Evolutionary conservation across 2,329 filamentous ascomycete genomes (phyloP), one percentile per base, ranked within the genome.

Genomic region (Myotisia sp.): DNA sequence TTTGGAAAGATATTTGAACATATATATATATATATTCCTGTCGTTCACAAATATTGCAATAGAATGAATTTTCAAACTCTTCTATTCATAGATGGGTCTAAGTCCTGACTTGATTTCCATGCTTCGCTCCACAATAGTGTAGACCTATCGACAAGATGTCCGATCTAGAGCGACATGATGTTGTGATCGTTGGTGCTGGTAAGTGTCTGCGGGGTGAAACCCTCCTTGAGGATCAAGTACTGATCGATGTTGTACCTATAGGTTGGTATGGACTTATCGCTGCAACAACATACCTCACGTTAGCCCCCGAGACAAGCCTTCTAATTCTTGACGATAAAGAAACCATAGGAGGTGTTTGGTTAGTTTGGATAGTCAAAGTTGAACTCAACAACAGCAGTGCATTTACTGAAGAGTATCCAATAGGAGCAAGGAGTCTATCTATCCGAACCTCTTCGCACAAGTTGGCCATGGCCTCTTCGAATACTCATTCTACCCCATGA

Each of bases 381-480:
- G n/a, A n/a, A n/a, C n/a, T n/a, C n/a, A n/a, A n/a, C n/a, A n/a
- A n/a, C n/a, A n/a, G n/a, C n/a, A n/a, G n/a, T n/a, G n/a, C n/a
- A n/a, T n/a, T n/a, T n/a, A n/a, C n/a, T n/a, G n/a, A n/a, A n/a
- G n/a, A n/a, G n/a, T n/a, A n/a, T n/a, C n/a, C n/a, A n/a, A n/a
- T n/a, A n/a, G n/a, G 24, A 26, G 39, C 24, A 33, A 43, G 29
- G 37, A 44, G 10, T 29, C 40, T 7, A 33, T 49, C 4, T 49
- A 49, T 37, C 46, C 45, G 12, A 44, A 41, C 36, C 46, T 48
- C 3, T 30, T 41, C 24, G 56, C 56, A 3, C 53, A 59, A 41
- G 48, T 56, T 34, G 50, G 45, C 16, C 41, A 44, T 37, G 47
- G 48, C 1, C 42, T 49, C 3, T 59, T 59, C 39, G 46, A 60